These are phyloP conservation scores for Kluyveromyces marxianus DNA, from an alignment of 1,139 yeast species.

Conservation along the genomic window DNA sequence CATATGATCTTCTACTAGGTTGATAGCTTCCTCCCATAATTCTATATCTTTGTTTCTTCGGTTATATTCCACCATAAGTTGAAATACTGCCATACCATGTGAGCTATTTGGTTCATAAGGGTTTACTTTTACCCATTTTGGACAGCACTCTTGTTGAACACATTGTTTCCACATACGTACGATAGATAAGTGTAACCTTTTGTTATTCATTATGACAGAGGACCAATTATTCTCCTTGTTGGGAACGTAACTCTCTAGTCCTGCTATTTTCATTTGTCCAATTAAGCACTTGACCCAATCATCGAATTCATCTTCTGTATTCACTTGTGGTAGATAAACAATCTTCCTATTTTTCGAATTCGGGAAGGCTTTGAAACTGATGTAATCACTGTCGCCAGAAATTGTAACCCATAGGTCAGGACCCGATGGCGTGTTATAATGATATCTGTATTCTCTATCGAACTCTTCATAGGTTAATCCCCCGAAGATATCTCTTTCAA, in stretches of 20 bases:
- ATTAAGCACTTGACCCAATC: background rate
- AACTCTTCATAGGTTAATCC: no score
- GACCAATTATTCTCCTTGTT: background rate
- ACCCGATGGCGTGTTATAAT: no score
- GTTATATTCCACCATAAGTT: background rate
- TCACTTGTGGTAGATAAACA: background rate
- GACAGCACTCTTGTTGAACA: background rate
- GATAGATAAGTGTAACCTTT: no score
- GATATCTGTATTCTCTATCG: no score
- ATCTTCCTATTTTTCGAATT: background rate
- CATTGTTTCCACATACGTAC: no score
- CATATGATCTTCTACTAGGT: background rate
- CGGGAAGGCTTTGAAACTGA: background rate
- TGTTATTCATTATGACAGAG: no score
- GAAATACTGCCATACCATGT: background rate
- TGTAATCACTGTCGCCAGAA: background rate
- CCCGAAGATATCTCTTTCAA: no score
- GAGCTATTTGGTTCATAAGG: background rate
- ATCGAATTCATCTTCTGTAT: background rate
- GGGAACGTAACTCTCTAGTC: background rate
- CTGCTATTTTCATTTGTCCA: background rate
- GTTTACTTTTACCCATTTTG: background rate
- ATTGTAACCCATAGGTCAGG: no score
- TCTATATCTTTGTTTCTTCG: no score
- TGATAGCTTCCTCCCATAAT: background rate